A percentile compares a stretch with the other conserved stretches of the same genome.
Conservation (phyloP, 2,329 filamentous ascomycete species). For the Rhynchosporium secalis region DNA sequence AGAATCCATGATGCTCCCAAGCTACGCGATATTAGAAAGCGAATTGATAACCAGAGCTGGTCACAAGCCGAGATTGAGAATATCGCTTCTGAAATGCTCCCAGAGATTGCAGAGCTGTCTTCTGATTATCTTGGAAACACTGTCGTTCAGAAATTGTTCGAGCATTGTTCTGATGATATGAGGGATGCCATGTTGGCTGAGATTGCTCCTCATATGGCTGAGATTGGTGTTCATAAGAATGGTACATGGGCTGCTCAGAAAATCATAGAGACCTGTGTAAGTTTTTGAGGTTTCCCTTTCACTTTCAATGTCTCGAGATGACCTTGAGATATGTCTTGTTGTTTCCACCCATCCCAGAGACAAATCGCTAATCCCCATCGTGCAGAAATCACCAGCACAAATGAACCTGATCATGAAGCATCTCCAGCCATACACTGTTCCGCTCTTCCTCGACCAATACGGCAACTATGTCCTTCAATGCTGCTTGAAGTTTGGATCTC, state of each 20-base stretch:
- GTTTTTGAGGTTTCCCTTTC: neutral
- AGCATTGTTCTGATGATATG: constrained; percentile 87
- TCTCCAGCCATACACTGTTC: constrained; percentile 81
- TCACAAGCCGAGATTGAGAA: constrained; percentile 86
- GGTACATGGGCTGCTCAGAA: constrained; percentile 99
- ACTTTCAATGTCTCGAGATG: no score
- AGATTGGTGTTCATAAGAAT: constrained; percentile 98
- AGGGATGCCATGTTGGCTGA: constrained; percentile 88
- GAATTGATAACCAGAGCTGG: constrained; percentile 92
- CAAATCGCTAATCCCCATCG: neutral
- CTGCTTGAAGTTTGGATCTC: constrained; percentile 85
- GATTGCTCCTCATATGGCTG: constrained; percentile 88
- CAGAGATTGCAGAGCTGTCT: constrained; percentile 90
- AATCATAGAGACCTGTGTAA: constrained; percentile 77
- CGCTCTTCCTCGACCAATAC: constrained; percentile 94
- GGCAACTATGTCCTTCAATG: constrained; percentile 98
- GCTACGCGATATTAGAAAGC: constrained; percentile 92
- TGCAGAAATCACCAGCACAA: constrained; percentile 50
- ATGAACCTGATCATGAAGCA: constrained; percentile 83
- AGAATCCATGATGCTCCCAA: constrained; percentile 91
- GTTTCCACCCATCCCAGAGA: no score
- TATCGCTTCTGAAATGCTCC: constrained; percentile 90
- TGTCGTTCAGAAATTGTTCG: constrained; percentile 98
- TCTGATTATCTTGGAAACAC: constrained; percentile 98
- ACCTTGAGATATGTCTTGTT: no score